Evolutionary conservation across 2,329 filamentous ascomycete species (phyloP).

Genomic region (Ceratocystiopsis minuta): DNA sequence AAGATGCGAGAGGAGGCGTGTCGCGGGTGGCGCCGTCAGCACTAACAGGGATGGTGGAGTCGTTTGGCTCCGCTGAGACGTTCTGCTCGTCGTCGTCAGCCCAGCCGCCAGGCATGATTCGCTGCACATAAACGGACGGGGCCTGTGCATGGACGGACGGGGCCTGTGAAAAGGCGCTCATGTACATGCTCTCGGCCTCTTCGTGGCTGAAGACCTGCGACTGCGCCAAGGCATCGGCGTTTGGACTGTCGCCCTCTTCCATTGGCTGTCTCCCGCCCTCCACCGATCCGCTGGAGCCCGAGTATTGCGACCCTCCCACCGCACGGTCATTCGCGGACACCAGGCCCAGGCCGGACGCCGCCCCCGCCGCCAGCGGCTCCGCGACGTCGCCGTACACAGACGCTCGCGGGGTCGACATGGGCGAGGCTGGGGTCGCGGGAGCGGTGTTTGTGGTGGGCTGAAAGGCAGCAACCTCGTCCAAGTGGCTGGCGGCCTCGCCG

Average conservation of each 20-base stretch:
- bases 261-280: too few species aligned
- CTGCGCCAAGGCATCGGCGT: constrained; percentile 33
- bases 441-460: background rate
- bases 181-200: constrained; percentile 74
- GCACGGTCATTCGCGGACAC: background rate
- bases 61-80: too few species aligned
- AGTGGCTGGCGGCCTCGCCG: constrained; percentile 5
- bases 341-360: constrained; percentile 1
- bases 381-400: constrained; percentile 19
- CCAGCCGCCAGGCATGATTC: constrained; percentile 41
- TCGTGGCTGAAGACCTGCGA: constrained; percentile 63
- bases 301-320: constrained; percentile 9
- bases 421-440: constrained; percentile 13
- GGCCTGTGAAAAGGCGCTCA: constrained; percentile 48
- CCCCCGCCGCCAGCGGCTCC: too few species aligned
- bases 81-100: constrained; percentile 13
- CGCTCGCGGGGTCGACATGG: constrained; percentile 34
- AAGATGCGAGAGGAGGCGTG: too few species aligned
- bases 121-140: too few species aligned
- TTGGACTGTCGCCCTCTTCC: constrained; percentile 14
- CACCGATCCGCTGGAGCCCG: constrained; percentile 5
- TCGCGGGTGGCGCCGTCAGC: background rate
- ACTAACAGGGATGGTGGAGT: too few species aligned
- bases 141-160: constrained; percentile 15
- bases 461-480: constrained; percentile 7